Base-by-base conservation (phyloP, 75 land plant species). In the Larix kaempferi region DNA sequence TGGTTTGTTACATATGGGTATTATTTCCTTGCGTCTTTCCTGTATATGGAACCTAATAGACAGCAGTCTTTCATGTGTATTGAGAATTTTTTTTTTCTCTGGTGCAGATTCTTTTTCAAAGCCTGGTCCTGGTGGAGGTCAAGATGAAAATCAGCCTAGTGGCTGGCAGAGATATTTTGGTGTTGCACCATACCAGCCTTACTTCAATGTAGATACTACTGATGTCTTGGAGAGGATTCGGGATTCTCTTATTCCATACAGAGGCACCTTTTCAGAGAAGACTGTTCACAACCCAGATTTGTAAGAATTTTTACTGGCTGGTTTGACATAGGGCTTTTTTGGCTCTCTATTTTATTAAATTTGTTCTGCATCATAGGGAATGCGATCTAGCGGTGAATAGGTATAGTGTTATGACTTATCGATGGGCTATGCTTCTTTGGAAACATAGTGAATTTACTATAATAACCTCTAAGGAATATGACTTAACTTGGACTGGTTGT, bases 121-220 rank as follows among this genome's bases (percentile, higher is more conserved):
- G 78, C 96, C 98, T 14, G 88, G 73, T 17, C 33, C 84, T 74
- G 91, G 92, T 71, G 71, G 71, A 71, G 80, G 82, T 84, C 76
- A 77, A 71, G 98, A 86, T 35, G 88, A 81, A 16, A 57, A 89
- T 37, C 89, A 83, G 69, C 73, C 83, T 25, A 74, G 79, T 79
- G 99, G 99, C 55, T 95, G 95, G 98, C 80, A 90, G 71, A 74
- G 91, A 41, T 76, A 80, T 57, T 93, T 98, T 76, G 81, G 88
- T 26, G 79, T 95, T 54, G 79, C 87, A n/a, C 78, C 92, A 7
- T 98, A 95, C 83, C 89, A 87, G 78, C 94, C 98, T 41, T 98
- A 98, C 82, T 98, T 98, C 83, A 91, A 98, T 83, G 96, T 98
- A 67, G 99, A 98, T 74, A 98, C 99, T 21, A 76, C 89, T 63